Conservation (phyloP, 2,329 filamentous ascomycete species). For the Aspergillus flavus region DNA sequence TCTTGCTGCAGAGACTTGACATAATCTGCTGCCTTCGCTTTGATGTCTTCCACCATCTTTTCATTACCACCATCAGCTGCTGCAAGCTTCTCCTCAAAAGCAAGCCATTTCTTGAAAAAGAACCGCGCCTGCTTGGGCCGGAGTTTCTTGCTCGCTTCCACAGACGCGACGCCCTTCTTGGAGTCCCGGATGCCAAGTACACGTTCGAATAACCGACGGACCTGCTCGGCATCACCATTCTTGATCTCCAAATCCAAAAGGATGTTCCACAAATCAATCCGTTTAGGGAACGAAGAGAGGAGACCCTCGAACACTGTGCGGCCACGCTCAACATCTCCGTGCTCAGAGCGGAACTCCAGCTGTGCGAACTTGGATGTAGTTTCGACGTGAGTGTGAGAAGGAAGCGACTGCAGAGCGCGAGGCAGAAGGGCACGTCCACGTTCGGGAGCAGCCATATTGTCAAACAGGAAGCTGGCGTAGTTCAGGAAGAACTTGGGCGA, state of each 20-base stretch:
- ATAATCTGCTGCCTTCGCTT: conserved; percentile 71
- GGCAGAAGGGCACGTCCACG: conserved; percentile 76
- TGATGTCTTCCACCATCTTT: conserved; percentile 71
- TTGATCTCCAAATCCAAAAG: conserved; percentile 81
- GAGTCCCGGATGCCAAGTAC: conserved; percentile 55
- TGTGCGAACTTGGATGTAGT: conserved; percentile 87
- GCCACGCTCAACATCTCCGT: conserved; percentile 85
- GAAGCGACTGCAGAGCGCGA: conserved; percentile 82
- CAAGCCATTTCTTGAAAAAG: conserved; percentile 90
- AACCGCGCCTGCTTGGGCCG: conserved; percentile 82
- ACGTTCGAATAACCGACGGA: conserved; percentile 80
- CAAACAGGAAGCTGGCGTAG: conserved; percentile 91
- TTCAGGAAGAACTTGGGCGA: conserved; percentile 85
- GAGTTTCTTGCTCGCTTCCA: conserved; percentile 60
- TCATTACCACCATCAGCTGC: conserved; percentile 58
- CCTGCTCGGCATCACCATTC: conserved; percentile 61
- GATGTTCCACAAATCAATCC: conserved; percentile 90
- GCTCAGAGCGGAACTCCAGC: conserved; percentile 82
- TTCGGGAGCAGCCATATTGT: conserved; percentile 69
- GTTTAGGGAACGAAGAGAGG: conserved; percentile 81
- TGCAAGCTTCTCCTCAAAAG: conserved; percentile 73
- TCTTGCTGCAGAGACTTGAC: conserved; percentile 51
- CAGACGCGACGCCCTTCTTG: conserved; percentile 36
- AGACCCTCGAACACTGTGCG: conserved; percentile 93
- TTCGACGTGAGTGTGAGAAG: conserved; percentile 67